Base-by-base conservation (phyloP, 2,329 filamentous ascomycete species). In the Colletotrichum navitas region DNA sequence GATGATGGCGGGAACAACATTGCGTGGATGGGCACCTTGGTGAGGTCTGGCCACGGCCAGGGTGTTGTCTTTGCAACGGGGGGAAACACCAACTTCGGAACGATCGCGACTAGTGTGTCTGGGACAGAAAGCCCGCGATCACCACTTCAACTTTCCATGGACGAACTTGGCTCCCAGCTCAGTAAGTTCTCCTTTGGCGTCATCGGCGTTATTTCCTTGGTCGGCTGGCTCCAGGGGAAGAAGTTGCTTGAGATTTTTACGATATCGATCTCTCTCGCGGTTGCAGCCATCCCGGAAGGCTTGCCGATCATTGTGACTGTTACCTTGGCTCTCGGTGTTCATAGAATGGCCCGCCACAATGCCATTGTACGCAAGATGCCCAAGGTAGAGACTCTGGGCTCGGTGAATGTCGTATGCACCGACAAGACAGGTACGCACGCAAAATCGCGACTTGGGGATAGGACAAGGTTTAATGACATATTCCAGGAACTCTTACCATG, bases 401-500 rank as follows among this genome's bases (percentile, higher is more conserved):
- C 95, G n/a, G 96, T 99, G 71, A 99, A 98, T 77, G 95, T 99
- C n/a, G 94, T 99, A 8, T 99, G 97, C 84, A 98, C 94, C 76
- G 96, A 99, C 85, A 99, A 99, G 84, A 99, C 96, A 54, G 94
- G 90, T 90, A 82, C 76, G 80, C 61, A 10, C 18, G 12, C 52
- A 16, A 10, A 39, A 41, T 32, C 14, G n/a, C 32, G 39, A 29
- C 14, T 29, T 21, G 43, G 26, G 2, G 11, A 36, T 43, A 56
- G 12, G 7, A 62, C 5, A 26, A 11, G 52, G 10, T 12, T 29
- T 18, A 43, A n/a, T 54, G 39, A 61, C 45, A 36, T 21, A 39
- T 8, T 18, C 8, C 59, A 91, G 91, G 95, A 41, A 99, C 96
- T 1, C 84, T 99, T 72, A 99, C 96, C 0, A 94, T 95, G 79